Conservation (phyloP, 768 basidiomycete genomes). For the Tricholoma saponaceum region DNA sequence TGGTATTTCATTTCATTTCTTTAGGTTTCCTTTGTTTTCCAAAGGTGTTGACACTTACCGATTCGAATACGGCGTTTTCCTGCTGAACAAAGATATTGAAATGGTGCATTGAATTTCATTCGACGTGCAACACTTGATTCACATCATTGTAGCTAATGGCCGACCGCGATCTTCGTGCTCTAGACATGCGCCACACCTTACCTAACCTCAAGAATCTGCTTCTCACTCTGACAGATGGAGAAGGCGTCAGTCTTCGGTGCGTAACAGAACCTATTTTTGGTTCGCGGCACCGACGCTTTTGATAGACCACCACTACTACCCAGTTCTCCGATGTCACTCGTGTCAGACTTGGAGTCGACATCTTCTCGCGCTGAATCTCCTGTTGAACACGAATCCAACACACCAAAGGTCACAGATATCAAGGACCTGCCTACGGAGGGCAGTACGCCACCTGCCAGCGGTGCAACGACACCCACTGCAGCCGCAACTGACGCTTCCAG, state of each 20-base stretch:
- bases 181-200: conserved; percentile 94
- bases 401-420: conserved; percentile 31
- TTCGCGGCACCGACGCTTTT: conserved; percentile 15
- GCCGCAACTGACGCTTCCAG: conserved; percentile 32
- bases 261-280: conserved; percentile 18
- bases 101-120: conserved; percentile 48
- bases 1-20: conserved; percentile 2
- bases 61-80: conserved; percentile 95
- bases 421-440: conserved; percentile 25
- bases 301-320: conserved; percentile 15
- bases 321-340: conserved; percentile 24
- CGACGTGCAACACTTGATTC: conserved; percentile 7
- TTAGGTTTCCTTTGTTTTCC: conserved; percentile 91
- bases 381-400: conserved; percentile 21
- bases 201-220: conserved; percentile 95
- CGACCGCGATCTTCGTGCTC: conserved; percentile 80
- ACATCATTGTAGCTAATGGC: conserved; percentile 69
- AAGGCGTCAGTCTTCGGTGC: conserved; percentile 45
- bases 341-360: conserved; percentile 17
- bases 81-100: conserved; percentile 97
- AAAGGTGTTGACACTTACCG: conserved; percentile 95
- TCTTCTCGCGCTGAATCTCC: conserved; percentile 20
- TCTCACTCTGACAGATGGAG: conserved; percentile 77
- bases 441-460: conserved; percentile 46
- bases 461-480: conserved; percentile 54